These are phyloP conservation scores for Biscutella auriculata DNA, from an alignment of 441 rosid genomes.

Conservation along the genomic window DNA sequence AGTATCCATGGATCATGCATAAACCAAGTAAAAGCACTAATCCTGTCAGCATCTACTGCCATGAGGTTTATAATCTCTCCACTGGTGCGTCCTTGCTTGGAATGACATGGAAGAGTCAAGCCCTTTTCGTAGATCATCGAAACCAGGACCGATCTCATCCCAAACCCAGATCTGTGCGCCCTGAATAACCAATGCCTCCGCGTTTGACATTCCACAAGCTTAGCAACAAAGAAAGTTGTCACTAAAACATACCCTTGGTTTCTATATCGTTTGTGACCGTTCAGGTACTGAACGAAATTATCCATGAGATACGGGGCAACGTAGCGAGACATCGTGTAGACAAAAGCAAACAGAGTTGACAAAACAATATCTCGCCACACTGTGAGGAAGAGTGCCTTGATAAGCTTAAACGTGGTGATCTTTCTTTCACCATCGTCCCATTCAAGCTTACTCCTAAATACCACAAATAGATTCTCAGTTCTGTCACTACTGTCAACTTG, in stretches of 20 bases:
- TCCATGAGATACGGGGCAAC: slow-evolving; percentile 82
- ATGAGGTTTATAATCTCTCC: slow-evolving; percentile 40
- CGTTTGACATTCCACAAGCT: slow-evolving; percentile 30
- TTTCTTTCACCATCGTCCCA: slow-evolving; percentile 25
- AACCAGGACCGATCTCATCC: slow-evolving; percentile 25
- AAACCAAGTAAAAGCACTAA: slow-evolving; percentile 28
- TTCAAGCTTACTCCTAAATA: slow-evolving; percentile 39
- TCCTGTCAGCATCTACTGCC: slow-evolving; percentile 37
- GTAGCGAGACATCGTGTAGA: slow-evolving; percentile 41
- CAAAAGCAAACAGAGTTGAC: slow-evolving; percentile 35
- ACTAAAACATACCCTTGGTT: slow-evolving; percentile 26
- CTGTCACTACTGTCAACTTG: slow-evolving; percentile 52
- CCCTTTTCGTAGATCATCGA: slow-evolving; percentile 35
- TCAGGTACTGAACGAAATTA: slow-evolving; percentile 63
- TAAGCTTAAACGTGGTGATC: slow-evolving; percentile 44
- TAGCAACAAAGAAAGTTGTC: slow-evolving; percentile 26
- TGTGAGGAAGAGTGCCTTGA: slow-evolving; percentile 44
- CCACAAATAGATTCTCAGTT: slow-evolving; percentile 33
- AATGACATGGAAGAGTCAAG: slow-evolving; percentile 29
- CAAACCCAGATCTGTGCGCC: slow-evolving; percentile 23
- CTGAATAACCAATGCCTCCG: slow-evolving; percentile 33
- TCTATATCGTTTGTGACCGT: slow-evolving; percentile 28
- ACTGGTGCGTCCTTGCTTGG: slow-evolving; percentile 29
- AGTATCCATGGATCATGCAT: slow-evolving; percentile 44
- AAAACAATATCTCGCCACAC: slow-evolving; percentile 51